Evolutionary conservation across 768 basidiomycete genomes (phyloP).

Genomic region (Mycena belliarum): DNA sequence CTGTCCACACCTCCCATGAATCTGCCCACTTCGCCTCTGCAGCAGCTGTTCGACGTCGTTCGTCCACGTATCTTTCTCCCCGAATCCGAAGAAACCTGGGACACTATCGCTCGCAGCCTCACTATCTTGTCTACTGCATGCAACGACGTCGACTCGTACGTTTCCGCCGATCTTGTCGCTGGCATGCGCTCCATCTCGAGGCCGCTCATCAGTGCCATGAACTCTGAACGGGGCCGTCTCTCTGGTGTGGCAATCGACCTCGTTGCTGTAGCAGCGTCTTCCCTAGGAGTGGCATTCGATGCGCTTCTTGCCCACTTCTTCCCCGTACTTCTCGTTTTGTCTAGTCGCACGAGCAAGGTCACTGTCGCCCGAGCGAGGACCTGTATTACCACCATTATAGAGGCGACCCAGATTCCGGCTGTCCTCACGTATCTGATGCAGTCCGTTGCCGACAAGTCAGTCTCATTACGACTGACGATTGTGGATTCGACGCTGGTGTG

Average conservation of each 20-base stretch:
- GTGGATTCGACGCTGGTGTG: conserved; percentile 66
- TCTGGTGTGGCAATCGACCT: conserved; percentile 69
- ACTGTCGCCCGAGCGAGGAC: conserved; percentile 64
- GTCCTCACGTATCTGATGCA: conserved; percentile 63
- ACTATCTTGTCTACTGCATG: conserved; percentile 47
- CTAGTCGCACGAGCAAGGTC: conserved; percentile 78
- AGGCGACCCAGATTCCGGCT: conserved; percentile 64
- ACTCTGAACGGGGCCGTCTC: conserved; percentile 73
- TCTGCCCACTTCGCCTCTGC: conserved; percentile 28
- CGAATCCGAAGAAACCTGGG: conserved; percentile 85
- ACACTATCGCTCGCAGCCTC: conserved; percentile 57
- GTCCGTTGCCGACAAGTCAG: conserved; percentile 67
- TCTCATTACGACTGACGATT: conserved; percentile 60
- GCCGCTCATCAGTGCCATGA: conserved; percentile 58
- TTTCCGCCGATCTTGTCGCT: conserved; percentile 50
- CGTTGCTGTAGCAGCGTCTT: conserved; percentile 51
- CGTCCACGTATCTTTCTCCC: conserved; percentile 41
- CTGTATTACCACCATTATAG: conserved; percentile 62
- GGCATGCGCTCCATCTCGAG: conserved; percentile 53
- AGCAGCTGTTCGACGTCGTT: conserved; percentile 43
- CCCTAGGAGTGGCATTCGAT: conserved; percentile 64
- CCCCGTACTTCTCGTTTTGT: conserved; percentile 66
- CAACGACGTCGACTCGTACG: conserved; percentile 53
- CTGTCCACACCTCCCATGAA: background rate
- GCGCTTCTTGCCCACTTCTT: conserved; percentile 66